Conservation (phyloP, 129 eudicot genomes). For the Saussurea involucrata region DNA sequence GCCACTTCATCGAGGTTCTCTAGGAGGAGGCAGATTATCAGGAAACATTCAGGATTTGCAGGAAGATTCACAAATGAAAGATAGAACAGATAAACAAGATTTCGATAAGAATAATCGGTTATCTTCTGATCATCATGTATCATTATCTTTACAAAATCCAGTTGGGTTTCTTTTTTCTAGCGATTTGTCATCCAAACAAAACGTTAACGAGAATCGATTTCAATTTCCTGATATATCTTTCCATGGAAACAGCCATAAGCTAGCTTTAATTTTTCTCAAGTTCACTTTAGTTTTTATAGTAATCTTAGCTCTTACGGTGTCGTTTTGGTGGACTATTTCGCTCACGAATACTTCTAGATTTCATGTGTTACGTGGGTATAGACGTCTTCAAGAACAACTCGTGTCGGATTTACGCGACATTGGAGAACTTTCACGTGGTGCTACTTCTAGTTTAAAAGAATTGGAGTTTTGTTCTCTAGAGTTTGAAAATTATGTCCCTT, state of each 20-base stretch:
- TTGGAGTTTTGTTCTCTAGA: constrained; percentile 64
- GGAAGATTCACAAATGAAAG: constrained; percentile 84
- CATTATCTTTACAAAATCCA: constrained; percentile 49
- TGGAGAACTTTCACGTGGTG: constrained; percentile 72
- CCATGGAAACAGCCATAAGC: constrained; percentile 60
- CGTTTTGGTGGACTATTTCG: constrained; percentile 87
- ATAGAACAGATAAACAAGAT: constrained; percentile 69
- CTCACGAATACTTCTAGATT: constrained; percentile 59
- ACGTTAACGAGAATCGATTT: constrained; percentile 51
- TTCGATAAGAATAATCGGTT: constrained; percentile 30
- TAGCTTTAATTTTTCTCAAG: constrained; percentile 54
- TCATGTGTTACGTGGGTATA: constrained; percentile 70
- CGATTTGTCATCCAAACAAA: constrained; percentile 43
- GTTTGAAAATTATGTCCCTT: constrained; percentile 71
- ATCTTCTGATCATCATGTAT: constrained; percentile 41
- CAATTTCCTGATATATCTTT: constrained; percentile 48
- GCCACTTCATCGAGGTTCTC: constrained; percentile 81
- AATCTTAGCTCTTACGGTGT: constrained; percentile 72
- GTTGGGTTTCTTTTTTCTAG: constrained; percentile 50
- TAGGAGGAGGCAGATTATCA: constrained; percentile 59
- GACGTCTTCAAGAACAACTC: constrained; percentile 89
- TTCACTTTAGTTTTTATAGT: constrained; percentile 62
- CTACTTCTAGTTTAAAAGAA: constrained; percentile 55
- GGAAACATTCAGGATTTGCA: constrained; percentile 56
- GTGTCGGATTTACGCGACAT: constrained; percentile 83